A percentile compares a stretch with the other conserved stretches of the same genome.
Conservation (phyloP, 768 basidiomycete species). For the Podaxis sp. region DNA sequence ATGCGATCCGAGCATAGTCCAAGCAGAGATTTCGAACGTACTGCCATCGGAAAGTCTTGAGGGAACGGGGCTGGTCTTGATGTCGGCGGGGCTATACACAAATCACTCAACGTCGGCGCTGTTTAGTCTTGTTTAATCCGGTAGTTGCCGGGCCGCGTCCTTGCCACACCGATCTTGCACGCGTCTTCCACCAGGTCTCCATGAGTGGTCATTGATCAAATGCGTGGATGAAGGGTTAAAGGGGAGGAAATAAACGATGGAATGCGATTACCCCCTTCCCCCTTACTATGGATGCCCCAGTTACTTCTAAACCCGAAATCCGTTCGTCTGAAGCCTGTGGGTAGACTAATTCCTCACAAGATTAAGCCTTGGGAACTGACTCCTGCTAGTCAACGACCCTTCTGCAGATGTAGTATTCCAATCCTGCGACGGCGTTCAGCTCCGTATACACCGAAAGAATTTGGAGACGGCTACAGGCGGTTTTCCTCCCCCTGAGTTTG, state of each 20-base stretch:
- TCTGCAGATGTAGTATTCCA: constrained; percentile 29
- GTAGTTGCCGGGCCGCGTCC: not conserved
- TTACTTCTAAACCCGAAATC: not conserved
- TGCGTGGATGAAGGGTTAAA: not conserved
- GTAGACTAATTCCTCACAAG: not conserved
- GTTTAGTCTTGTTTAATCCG: constrained; percentile 8
- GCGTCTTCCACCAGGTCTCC: not conserved
- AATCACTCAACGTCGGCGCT: not conserved
- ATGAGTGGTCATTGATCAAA: not conserved
- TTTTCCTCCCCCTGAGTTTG: constrained; percentile 26
- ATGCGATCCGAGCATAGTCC: not conserved
- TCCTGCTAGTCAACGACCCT: constrained; percentile 21
- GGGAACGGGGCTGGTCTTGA: constrained; percentile 11
- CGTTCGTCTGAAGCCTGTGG: not conserved
- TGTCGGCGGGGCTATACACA: constrained; percentile 8
- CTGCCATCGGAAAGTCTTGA: constrained; percentile 13
- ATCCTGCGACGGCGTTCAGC: constrained; percentile 25
- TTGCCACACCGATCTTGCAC: not conserved
- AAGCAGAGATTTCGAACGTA: constrained; percentile 6
- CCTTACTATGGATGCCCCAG: not conserved
- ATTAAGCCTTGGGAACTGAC: not conserved
- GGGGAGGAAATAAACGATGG: not conserved
- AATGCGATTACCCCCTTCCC: not conserved
- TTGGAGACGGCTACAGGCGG: constrained; percentile 25
- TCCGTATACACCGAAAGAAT: constrained; percentile 26